Conservation (phyloP, 148 eudicot species). For the Rhododendron ferrugineum region DNA sequence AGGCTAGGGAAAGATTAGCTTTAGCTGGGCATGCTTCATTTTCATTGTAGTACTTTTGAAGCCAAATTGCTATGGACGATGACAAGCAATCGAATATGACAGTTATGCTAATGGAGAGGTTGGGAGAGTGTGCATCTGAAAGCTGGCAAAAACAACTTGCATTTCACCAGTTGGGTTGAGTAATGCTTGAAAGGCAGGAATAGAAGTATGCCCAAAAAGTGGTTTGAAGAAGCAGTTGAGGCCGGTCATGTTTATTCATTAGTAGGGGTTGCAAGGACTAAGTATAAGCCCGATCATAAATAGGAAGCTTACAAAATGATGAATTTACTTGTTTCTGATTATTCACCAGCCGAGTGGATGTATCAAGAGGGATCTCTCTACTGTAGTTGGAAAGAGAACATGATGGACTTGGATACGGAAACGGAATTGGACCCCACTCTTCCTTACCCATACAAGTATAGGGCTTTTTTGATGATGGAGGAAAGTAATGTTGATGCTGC, state of each 20-base stretch:
- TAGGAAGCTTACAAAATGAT: constrained; percentile 63
- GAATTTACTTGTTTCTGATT: constrained; percentile 51
- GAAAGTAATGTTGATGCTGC: constrained; percentile 39
- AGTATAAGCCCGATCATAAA: constrained; percentile 75
- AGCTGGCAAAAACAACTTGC: constrained; percentile 74
- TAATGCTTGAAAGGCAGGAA: constrained; percentile 70
- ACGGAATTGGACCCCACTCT: constrained; percentile 76
- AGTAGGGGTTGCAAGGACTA: constrained; percentile 73
- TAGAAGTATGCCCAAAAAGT: constrained; percentile 69
- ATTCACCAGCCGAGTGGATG: constrained; percentile 84
- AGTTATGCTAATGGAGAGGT: constrained; percentile 64
- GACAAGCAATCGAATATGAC: constrained; percentile 64
- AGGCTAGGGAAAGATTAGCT: constrained; percentile 53
- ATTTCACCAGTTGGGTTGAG: constrained; percentile 75
- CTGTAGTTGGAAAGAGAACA: constrained; percentile 60
- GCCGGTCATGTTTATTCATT: constrained; percentile 77
- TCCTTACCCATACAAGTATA: constrained; percentile 67
- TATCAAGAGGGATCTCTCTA: constrained; percentile 80
- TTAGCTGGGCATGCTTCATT: constrained; percentile 63
- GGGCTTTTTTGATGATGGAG: constrained; percentile 57
- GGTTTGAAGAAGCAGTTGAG: constrained; percentile 67
- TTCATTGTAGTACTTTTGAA: constrained; percentile 56
- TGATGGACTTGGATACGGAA: constrained; percentile 61
- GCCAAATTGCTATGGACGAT: constrained; percentile 70
- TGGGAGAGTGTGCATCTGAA: constrained; percentile 51